phyloP scores from a whole-genome alignment of 2,329 filamentous ascomycete species.

The Ophiognomonia clavigignenti-juglandacearum region DNA sequence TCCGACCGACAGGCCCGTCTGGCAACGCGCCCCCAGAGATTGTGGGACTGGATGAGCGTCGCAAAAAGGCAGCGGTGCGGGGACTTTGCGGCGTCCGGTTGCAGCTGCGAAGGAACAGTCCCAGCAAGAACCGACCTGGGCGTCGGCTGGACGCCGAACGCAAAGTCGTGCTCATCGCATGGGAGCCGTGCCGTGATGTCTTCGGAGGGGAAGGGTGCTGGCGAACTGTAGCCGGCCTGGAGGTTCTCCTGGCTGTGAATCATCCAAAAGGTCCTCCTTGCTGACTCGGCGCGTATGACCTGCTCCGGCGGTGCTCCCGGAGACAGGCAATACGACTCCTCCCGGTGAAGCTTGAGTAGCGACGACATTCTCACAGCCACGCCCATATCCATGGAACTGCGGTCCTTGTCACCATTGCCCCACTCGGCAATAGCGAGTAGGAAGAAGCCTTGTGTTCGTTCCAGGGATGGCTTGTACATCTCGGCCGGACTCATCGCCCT shows the following conservation, averaged over 20 bases:
- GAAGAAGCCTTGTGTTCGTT: slow-evolving; percentile 27
- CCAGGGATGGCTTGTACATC: slow-evolving; percentile 26
- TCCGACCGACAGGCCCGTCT: slow-evolving; percentile 22
- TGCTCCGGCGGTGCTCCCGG: slow-evolving; percentile 22
- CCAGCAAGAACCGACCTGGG: slow-evolving; percentile 28
- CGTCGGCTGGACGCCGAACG: slow-evolving; percentile 26
- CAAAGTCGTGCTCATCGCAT: slow-evolving; percentile 32
- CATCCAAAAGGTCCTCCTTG: slow-evolving; percentile 33
- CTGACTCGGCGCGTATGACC: slow-evolving; percentile 28
- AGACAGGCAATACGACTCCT: slow-evolving; percentile 29
- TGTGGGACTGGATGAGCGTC: slow-evolving; percentile 31
- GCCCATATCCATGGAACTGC: slow-evolving; percentile 31
- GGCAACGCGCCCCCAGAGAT: slow-evolving; percentile 31
- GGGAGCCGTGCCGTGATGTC: slow-evolving; percentile 32
- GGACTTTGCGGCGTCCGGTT: slow-evolving; percentile 21
- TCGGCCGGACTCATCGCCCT: slow-evolving; percentile 20
- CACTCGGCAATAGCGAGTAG: slow-evolving; percentile 28
- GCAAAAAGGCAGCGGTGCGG: slow-evolving; percentile 30
- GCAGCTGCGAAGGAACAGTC: slow-evolving; percentile 24
- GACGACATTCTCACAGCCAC: slow-evolving; percentile 31
- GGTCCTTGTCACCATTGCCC: slow-evolving; percentile 28
- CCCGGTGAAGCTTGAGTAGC: slow-evolving; percentile 29
- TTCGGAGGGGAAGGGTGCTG: slow-evolving; percentile 26
- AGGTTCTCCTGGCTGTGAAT: slow-evolving; percentile 32
- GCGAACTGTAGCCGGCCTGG: slow-evolving; percentile 29